These are phyloP conservation scores for Podospora sp. DNA, from an alignment of 495 filamentous ascomycete genomes.

Conservation along the genomic window DNA sequence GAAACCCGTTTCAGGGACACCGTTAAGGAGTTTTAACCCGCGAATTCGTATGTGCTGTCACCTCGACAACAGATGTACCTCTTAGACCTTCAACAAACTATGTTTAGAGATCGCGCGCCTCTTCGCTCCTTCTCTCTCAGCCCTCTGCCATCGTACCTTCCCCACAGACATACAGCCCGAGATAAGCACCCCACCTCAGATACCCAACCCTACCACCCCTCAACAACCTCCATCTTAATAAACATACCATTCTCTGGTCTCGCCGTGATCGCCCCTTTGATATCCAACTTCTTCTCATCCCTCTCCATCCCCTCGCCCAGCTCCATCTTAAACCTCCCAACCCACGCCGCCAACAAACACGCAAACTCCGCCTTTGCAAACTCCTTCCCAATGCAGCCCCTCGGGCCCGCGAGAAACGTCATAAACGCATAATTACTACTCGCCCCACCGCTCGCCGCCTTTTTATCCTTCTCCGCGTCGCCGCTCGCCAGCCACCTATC, in stretches of 20 bases:
- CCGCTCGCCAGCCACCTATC: conserved; percentile 60
- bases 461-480: conserved; percentile 30
- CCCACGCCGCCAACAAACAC: conserved; percentile 72
- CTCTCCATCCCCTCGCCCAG: conserved; percentile 57
- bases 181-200: too few species aligned
- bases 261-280: conserved; percentile 63
- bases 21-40: too few species aligned
- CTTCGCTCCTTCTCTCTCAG: too few species aligned
- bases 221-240: conserved; percentile 60
- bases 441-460: conserved; percentile 51
- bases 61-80: background rate
- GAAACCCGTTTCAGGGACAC: too few species aligned
- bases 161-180: too few species aligned
- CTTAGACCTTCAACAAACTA: too few species aligned
- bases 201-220: conserved; percentile 58
- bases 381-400: conserved; percentile 64
- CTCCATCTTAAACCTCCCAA: conserved; percentile 72
- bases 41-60: background rate
- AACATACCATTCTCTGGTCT: conserved; percentile 67
- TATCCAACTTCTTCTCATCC: conserved; percentile 58
- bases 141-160: too few species aligned
- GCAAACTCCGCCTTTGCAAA: conserved; percentile 88
- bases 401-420: conserved; percentile 63
- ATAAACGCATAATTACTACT: conserved; percentile 61
- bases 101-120: too few species aligned